Evolutionary conservation across 2,329 filamentous ascomycete genomes (phyloP).

Genomic region (Xenoacremonium recifei): DNA sequence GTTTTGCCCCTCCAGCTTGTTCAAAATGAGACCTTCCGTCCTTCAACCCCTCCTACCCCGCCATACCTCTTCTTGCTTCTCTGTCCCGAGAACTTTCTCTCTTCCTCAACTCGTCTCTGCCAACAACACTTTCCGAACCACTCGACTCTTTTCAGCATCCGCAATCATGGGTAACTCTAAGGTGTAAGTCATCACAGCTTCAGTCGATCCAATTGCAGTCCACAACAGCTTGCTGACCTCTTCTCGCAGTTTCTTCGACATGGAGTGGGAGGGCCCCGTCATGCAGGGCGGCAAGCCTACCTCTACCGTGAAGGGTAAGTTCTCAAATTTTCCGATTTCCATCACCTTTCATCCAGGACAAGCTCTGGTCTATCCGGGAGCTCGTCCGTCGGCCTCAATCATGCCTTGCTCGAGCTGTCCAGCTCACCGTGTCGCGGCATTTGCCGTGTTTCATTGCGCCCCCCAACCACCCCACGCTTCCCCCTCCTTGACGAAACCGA

Average conservation of each 20-base stretch:
- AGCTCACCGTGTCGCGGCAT: slow-evolving; percentile 3
- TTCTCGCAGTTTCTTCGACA: slow-evolving; percentile 63
- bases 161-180: slow-evolving; percentile 67
- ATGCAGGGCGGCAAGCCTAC: slow-evolving; percentile 60
- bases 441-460: slow-evolving; percentile 4
- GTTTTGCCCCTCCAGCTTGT: slow-evolving; percentile 39
- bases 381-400: background rate
- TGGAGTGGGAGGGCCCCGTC: slow-evolving; percentile 70
- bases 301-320: slow-evolving; percentile 58
- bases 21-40: slow-evolving; percentile 45
- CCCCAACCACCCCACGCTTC: background rate
- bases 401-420: background rate
- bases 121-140: slow-evolving; percentile 36
- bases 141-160: slow-evolving; percentile 55
- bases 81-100: slow-evolving; percentile 38
- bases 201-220: slow-evolving; percentile 1
- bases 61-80: slow-evolving; percentile 39
- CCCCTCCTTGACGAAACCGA: background rate
- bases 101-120: slow-evolving; percentile 41
- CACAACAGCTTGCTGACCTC: slow-evolving; percentile 20
- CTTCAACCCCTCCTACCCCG: slow-evolving; percentile 47
- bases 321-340: slow-evolving; percentile 5
- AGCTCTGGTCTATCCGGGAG: background rate
- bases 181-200: slow-evolving; percentile 52
- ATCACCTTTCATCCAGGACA: slow-evolving; percentile 5